Evolutionary conservation across 2,329 filamentous ascomycete species (phyloP).

Genomic region (Magnaporthiopsis rhizophila): DNA sequence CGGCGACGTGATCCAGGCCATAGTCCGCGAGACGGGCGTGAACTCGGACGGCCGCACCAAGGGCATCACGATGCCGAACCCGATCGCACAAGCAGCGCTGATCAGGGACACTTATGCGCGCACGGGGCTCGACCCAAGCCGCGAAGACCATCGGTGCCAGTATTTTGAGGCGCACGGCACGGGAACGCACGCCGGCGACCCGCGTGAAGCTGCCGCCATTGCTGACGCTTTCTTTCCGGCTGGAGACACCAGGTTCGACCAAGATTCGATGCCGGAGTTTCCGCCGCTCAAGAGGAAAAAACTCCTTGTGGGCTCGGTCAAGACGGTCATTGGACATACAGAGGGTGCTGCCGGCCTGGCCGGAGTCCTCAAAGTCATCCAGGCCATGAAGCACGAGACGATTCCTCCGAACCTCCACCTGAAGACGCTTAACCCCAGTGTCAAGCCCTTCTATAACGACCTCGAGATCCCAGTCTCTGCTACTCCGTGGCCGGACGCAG

Average conservation of each 20-base stretch:
- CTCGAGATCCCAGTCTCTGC: slow-evolving; percentile 25
- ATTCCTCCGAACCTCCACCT: slow-evolving; percentile 37
- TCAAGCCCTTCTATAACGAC: slow-evolving; percentile 26
- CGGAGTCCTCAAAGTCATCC: slow-evolving; percentile 35
- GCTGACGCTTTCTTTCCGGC: slow-evolving; percentile 29
- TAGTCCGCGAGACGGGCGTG: slow-evolving; percentile 39
- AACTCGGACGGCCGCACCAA: slow-evolving; percentile 42
- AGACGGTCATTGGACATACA: slow-evolving; percentile 39
- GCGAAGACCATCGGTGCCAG: slow-evolving; percentile 29
- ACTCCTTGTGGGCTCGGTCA: slow-evolving; percentile 32
- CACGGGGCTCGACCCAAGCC: slow-evolving; percentile 29
- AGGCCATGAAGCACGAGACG: slow-evolving; percentile 29
- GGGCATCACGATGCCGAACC: slow-evolving; percentile 49
- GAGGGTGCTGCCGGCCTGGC: slow-evolving; percentile 43
- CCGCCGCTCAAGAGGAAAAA: slow-evolving; percentile 10
- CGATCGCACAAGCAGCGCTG: slow-evolving; percentile 32
- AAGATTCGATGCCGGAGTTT: too few species aligned
- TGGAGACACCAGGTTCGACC: too few species aligned
- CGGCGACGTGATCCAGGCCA: slow-evolving; percentile 34
- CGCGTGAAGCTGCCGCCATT: slow-evolving; percentile 36
- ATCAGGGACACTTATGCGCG: slow-evolving; percentile 36
- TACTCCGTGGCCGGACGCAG: slow-evolving; percentile 25
- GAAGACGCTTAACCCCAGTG: slow-evolving; percentile 28
- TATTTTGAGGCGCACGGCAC: slow-evolving; percentile 41
- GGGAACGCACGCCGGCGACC: slow-evolving; percentile 20